Evolutionary conservation across 352 stramenopile species (phyloP).

Genomic region (Pythium guiyangense): DNA sequence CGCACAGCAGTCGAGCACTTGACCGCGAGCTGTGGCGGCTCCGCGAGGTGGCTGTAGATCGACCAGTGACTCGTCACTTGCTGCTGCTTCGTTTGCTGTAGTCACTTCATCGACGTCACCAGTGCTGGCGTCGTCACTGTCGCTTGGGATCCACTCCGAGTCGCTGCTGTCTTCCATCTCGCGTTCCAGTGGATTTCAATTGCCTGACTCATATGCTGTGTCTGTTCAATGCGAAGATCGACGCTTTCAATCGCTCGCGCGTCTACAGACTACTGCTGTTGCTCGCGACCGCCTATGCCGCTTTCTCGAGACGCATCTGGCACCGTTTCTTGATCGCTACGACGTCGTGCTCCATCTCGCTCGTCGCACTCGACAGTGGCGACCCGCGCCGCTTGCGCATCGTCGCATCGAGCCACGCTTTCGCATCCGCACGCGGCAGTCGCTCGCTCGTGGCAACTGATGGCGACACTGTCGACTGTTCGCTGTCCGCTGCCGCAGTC

Average conservation of each 20-base stretch:
- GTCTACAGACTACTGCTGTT: neutral
- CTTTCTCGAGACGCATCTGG: constrained; percentile 12
- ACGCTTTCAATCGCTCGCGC: neutral
- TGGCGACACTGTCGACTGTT: neutral
- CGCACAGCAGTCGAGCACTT: too few relatives aligned
- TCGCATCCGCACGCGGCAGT: constrained; percentile 21
- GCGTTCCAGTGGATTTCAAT: too few relatives aligned
- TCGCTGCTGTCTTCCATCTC: too few relatives aligned
- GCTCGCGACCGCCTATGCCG: neutral
- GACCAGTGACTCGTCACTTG: too few relatives aligned
- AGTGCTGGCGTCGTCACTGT: too few relatives aligned
- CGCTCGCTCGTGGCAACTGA: neutral
- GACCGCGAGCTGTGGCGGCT: too few relatives aligned
- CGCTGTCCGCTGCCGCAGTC: neutral
- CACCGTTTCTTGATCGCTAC: constrained; percentile 15
- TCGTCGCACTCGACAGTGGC: neutral
- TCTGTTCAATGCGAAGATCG: neutral
- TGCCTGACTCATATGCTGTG: too few relatives aligned
- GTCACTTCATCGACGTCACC: too few relatives aligned
- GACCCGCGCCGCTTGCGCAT: constrained; percentile 21
- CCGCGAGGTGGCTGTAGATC: too few relatives aligned
- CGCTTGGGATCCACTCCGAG: too few relatives aligned
- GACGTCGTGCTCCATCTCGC: neutral
- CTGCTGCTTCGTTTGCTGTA: too few relatives aligned
- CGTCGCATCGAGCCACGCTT: constrained; percentile 25